Evolutionary conservation across 768 basidiomycete genomes (phyloP).

Genomic region (Hericium erinaceus): DNA sequence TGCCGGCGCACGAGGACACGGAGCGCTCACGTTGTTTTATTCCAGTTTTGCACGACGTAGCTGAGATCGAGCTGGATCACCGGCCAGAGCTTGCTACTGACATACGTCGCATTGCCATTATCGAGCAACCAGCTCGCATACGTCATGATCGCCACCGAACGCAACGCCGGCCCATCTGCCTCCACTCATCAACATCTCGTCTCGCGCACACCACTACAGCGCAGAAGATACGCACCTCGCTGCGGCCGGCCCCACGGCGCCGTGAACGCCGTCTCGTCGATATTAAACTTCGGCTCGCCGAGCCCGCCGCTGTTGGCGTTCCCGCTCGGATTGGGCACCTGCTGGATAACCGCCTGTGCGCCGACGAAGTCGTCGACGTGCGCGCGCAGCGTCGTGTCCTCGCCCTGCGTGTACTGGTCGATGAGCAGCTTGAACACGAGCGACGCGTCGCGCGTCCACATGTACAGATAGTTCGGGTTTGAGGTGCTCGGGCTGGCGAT

Average conservation of each 20-base stretch:
- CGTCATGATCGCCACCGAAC: conserved; percentile 56
- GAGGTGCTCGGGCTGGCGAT: conserved; percentile 30
- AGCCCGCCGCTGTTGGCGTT: conserved; percentile 55
- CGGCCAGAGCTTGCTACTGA: conserved; percentile 52
- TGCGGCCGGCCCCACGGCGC: conserved; percentile 44
- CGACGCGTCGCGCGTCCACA: conserved; percentile 69
- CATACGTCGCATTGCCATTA: conserved; percentile 41
- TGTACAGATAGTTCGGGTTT: conserved; percentile 52
- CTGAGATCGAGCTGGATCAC: conserved; percentile 64
- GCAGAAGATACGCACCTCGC: conserved; percentile 32
- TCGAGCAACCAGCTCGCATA: conserved; percentile 58
- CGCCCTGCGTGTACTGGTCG: conserved; percentile 42
- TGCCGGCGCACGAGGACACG: not conserved
- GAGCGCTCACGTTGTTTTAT: conserved; percentile 41
- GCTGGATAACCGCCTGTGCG: conserved; percentile 49
- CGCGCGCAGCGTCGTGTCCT: conserved; percentile 36
- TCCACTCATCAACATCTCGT: not conserved
- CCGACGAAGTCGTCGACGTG: conserved; percentile 52
- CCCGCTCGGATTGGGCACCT: conserved; percentile 62
- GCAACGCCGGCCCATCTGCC: conserved; percentile 65
- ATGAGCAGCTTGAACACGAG: conserved; percentile 56
- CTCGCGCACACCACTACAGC: not conserved
- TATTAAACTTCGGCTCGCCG: conserved; percentile 69
- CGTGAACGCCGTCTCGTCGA: conserved; percentile 46
- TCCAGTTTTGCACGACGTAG: conserved; percentile 62